Base-by-base conservation (phyloP, 108 stramenopile genomes). In the Phaeodactylum tricornutum region DNA sequence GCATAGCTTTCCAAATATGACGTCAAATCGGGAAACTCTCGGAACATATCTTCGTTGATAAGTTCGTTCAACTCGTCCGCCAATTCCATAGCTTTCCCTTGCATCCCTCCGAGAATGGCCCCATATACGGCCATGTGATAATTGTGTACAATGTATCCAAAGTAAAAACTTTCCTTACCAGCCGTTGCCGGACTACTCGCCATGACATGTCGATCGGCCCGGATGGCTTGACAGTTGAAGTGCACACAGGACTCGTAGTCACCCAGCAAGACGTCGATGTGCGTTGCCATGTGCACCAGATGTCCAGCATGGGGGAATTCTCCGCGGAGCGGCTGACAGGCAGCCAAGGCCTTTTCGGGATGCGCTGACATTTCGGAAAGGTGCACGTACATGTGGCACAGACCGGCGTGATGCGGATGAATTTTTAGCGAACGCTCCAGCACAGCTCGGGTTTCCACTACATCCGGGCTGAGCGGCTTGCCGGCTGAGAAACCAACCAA, bases 301-400 rank as follows among this genome's bases (percentile, higher is more conserved):
- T 89, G 87, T 22, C 87, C 83, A 6, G 83, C 87, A 63, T 84
- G 71, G 2, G 81, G 81, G 43, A 84, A 88, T 24, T 66, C 58
- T 25, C 56, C 47, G 29, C 84, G 63, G 30, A 92, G 58, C 17
- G 71, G 67, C 21, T 48, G 12, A 32, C 82, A 86, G 6, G 77
- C 80, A 11, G 39, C 42, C 48, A 87, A 48, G 4, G 89, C 82
- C 36, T 62, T 66, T 46, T 55, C 75, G 9, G 89, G 89, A 41
- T 68, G 40, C 29, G 65, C 59, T 29, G 77, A 79, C 89, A 92
- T 92, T 55, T 92, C 89, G 25, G 75, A 68, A 37, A 92, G 64
- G 45, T 92, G 89, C 7, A 86, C 82, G 57, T 84, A 84, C 49
- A 92, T 59, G 44, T 92, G 89, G 53, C 84, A 92, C 6, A 92